These are phyloP conservation scores for Cystoisospora suis DNA, from an alignment of 169 alveolate species.

Conservation along the genomic window DNA sequence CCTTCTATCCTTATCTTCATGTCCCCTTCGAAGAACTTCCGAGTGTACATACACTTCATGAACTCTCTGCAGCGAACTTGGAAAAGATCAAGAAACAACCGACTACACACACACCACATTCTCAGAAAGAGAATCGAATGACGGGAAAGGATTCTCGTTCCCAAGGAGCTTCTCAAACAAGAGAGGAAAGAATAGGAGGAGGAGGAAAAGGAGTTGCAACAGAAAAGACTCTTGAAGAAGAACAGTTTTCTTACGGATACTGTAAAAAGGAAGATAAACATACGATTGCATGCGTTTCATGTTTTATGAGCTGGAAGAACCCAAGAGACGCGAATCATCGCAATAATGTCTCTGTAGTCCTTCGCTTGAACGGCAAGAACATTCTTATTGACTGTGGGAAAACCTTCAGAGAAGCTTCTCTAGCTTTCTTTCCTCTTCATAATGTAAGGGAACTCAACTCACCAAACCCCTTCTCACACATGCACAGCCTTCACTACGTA, in stretches of 20 bases:
- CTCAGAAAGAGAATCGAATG: not conserved
- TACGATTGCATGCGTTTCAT: not conserved
- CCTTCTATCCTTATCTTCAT: not conserved
- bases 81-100: not conserved
- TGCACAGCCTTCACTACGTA: too few relatives aligned
- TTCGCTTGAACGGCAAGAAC: not conserved
- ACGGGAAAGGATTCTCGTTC: not conserved
- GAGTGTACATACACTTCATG: not conserved
- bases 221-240: not conserved
- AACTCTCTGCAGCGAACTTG: not conserved
- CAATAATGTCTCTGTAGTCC: constrained; percentile 28
- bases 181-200: not conserved
- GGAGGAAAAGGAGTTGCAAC: not conserved
- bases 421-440: constrained; percentile 33
- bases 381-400: constrained; percentile 72
- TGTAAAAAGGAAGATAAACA: too few relatives aligned
- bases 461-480: too few relatives aligned
- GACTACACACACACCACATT: not conserved
- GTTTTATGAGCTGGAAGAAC: constrained; percentile 1
- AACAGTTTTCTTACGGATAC: not conserved
- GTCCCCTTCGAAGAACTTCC: not conserved
- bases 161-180: not conserved
- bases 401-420: constrained; percentile 70
- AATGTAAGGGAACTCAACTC: not conserved
- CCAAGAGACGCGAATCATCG: not conserved